Evolutionary conservation across 2,329 filamentous ascomycete genomes (phyloP).

Genomic region (Drechslera avenae): DNA sequence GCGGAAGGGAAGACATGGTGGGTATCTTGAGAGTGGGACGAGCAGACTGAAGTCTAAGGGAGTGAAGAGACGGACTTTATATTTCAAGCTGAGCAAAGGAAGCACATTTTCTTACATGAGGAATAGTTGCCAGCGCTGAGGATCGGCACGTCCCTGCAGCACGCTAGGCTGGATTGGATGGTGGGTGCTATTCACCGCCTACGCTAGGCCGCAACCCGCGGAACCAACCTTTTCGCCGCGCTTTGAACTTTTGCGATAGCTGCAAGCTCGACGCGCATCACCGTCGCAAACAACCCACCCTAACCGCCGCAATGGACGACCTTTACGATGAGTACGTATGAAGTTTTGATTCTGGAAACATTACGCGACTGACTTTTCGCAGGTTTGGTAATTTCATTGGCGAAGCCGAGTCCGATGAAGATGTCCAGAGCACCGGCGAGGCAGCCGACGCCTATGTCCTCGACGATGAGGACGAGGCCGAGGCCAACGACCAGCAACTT

Average conservation of each 20-base stretch:
- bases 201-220: constrained; percentile 17
- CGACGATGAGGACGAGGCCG: constrained; percentile 58
- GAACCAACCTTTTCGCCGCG: constrained; percentile 22
- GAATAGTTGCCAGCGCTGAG: too few species aligned
- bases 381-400: constrained; percentile 99
- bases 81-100: too few species aligned
- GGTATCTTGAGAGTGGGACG: constrained; percentile 15
- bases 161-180: not conserved
- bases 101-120: not conserved
- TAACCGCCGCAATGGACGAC: constrained; percentile 74
- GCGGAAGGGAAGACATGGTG: constrained; percentile 77
- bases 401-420: constrained; percentile 87
- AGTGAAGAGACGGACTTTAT: constrained; percentile 5
- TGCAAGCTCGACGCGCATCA: constrained; percentile 30
- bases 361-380: constrained; percentile 25
- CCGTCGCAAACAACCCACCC: constrained; percentile 18
- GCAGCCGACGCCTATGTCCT: constrained; percentile 80
- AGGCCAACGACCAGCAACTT: constrained; percentile 73
- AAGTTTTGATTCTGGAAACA: not conserved
- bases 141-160: constrained; percentile 21
- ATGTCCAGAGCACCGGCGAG: constrained; percentile 76
- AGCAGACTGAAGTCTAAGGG: constrained; percentile 8
- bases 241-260: constrained; percentile 36
- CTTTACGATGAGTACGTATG: constrained; percentile 84
- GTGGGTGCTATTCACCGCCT: constrained; percentile 27